Evolutionary conservation across 192 early-diverging fungal genomes (phyloP), one percentile per base, ranked within the genome.

Genomic region (Mortierella antarctica): DNA sequence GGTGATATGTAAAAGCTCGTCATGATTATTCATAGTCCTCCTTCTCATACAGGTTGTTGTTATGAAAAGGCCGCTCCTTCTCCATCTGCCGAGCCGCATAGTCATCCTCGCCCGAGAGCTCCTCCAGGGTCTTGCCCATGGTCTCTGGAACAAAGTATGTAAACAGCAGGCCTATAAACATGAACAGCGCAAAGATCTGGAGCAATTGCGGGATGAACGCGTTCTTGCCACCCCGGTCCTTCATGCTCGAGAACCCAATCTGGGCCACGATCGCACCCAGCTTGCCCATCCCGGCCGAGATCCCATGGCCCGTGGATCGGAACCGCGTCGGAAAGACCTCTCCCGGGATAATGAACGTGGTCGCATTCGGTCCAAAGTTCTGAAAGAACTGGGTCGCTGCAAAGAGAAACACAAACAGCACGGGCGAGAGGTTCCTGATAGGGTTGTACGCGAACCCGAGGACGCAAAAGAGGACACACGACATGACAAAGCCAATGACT

Each of bases 341-440:
- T 50, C 83, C 87, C 17, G 91, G 90, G 46, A 91, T 89, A 47
- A 92, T 85, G 48, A 92, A 92, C 0, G 90, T 93, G 0, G 96
- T 97, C 23, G 89, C 84, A 83, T 99, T 99, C 55, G 97, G 97
- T 5, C 96, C 97, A 87, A 95, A 97, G 87, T 97, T 95, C 85
- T 93, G 93, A 87, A 96, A 92, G 79, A 94, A 86, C 62, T 92
- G 86, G 2, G 90, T 89, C 15, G 88, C 71, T 2, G 90, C 89
- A 63, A 89, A 93, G 21, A 94, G 72, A 7, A 92, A 86, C 49
- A 92, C 87, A 71, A 92, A 92, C 3, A 85, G 83, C 17, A 74
- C 85, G 0, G 81, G 69, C 0, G 91, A 94, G 14, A 62, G 80
- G 70, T 86, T 85, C 54, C 86, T 76, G 73, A 93, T 92, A 45